Base-by-base conservation (phyloP, 768 basidiomycete species). In the Phlebiopsis gigantea region DNA sequence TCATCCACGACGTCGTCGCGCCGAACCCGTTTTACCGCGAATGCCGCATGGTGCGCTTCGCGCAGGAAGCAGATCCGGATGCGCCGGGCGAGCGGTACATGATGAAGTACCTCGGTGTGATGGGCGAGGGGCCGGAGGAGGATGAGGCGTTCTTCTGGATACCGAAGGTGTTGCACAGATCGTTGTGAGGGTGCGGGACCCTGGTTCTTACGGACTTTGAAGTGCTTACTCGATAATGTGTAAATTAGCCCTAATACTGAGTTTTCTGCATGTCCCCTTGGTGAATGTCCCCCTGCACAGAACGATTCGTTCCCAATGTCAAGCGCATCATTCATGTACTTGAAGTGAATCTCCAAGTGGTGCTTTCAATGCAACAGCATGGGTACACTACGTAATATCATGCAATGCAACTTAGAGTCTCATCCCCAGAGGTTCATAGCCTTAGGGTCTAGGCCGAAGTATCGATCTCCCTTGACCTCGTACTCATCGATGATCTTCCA, bases 391-490 rank as follows among this genome's bases (percentile, higher is more conserved):
- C n/a, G n/a, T n/a, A n/a, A n/a, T n/a, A n/a, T n/a, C n/a, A n/a
- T n/a, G n/a, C n/a, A n/a, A n/a, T n/a, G n/a, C n/a, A n/a, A n/a
- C n/a, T n/a, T n/a, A n/a, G n/a, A n/a, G n/a, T n/a, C 53, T 71
- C 57, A 75, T 34, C 63, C 68, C 71, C 75, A 77, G 48, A 75
- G 67, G 17, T 59, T 34, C 45, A 68, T 46, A 7, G 58, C 57
- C 26, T 63, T 49, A 2, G 57, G 30, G 28, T 65, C 63, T 2
- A 53, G 28, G 1, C 55, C 57, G 34, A 67, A 12, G 66, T 78
- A 79, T 55, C 79, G 70, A 3, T 61, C 67, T 4, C 78, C 78
- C 57, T 72, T 71, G 26, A 79, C 68, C 1, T 69, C 66, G 41
- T 68, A 62, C 7, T 56, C 63, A 19, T 71, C 65, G 43, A 80